Percentiles rank a stretch among this genome's conserved stretches.
Evolutionary conservation across 2,329 filamentous ascomycete species (phyloP).

Genomic region (Ophiostoma novo-ulmi): DNA sequence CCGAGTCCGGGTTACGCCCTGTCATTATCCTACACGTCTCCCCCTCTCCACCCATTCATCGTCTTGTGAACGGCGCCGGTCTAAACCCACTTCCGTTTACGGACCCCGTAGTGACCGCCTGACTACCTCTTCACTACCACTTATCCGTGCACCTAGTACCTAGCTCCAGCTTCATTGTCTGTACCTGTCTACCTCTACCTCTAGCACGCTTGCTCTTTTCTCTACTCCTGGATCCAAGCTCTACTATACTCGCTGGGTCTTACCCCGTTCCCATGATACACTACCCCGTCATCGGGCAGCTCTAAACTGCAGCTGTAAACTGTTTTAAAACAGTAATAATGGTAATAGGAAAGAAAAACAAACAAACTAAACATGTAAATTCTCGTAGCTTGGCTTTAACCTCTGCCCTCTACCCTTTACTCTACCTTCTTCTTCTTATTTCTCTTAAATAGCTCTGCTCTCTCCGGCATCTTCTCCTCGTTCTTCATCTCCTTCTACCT

Average conservation of each 20-base stretch:
- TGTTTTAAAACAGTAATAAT: background rate
- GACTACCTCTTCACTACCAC: conserved; percentile 1
- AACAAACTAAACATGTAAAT: background rate
- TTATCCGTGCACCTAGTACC: background rate
- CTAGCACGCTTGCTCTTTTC: background rate
- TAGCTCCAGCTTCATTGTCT: background rate
- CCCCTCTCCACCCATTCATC: background rate
- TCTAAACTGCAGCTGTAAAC: background rate
- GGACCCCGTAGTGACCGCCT: conserved; percentile 8
- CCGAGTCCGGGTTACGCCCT: conserved; percentile 7
- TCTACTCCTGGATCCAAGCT: background rate
- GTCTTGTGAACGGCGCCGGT: conserved; percentile 3
- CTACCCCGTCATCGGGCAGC: conserved; percentile 10
- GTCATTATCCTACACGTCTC: background rate
- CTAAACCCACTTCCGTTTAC: background rate
- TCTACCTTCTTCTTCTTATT: background rate
- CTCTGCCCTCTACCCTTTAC: background rate
- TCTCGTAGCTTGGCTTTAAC: background rate
- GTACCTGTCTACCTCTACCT: background rate
- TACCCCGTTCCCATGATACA: conserved; percentile 14
- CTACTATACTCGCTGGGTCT: conserved; percentile 16
- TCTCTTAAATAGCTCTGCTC: background rate
- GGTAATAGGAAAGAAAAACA: background rate
- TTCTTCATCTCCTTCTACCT: background rate
- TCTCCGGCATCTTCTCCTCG: background rate